Conservation (phyloP, 352 stramenopile species). For the Peronospora farinosa region DNA sequence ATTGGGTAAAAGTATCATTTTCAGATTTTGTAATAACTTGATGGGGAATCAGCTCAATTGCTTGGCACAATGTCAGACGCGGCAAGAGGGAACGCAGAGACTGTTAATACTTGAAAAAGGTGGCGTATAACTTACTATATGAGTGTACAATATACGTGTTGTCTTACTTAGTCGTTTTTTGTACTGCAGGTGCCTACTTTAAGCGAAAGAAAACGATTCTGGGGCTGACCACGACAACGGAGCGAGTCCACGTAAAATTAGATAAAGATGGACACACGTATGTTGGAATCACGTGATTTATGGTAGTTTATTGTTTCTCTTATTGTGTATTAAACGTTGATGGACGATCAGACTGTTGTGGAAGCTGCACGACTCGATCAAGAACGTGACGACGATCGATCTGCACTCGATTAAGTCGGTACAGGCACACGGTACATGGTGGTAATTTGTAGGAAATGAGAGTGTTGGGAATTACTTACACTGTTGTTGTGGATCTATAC, state of each 20-base stretch:
- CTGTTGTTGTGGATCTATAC: not conserved
- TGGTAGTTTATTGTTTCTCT: not conserved
- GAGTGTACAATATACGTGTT: not conserved
- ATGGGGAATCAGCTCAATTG: conserved; percentile 82
- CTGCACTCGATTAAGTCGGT: conserved; percentile 45
- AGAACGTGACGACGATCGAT: conserved; percentile 43
- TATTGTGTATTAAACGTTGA: conserved; percentile 1
- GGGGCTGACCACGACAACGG: conserved; percentile 51
- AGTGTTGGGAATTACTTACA: not conserved
- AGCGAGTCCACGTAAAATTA: conserved; percentile 59
- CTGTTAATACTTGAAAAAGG: conserved; percentile 73
- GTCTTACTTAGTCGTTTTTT: not conserved
- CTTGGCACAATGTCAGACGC: conserved; percentile 63
- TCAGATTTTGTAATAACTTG: no score
- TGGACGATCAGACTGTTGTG: conserved; percentile 46
- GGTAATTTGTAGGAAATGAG: not conserved
- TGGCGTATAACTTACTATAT: conserved; percentile 1
- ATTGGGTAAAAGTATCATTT: no score
- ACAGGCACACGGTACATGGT: conserved; percentile 39
- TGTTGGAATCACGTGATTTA: not conserved
- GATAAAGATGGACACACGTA: conserved; percentile 58
- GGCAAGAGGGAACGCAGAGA: conserved; percentile 56
- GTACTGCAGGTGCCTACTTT: conserved; percentile 45
- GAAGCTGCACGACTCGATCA: conserved; percentile 53
- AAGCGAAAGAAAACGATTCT: conserved; percentile 73